Percentiles rank a stretch among this genome's conserved stretches.
phyloP scores from a whole-genome alignment of 352 stramenopile species.

The Phytopythium chamaehyphon region DNA sequence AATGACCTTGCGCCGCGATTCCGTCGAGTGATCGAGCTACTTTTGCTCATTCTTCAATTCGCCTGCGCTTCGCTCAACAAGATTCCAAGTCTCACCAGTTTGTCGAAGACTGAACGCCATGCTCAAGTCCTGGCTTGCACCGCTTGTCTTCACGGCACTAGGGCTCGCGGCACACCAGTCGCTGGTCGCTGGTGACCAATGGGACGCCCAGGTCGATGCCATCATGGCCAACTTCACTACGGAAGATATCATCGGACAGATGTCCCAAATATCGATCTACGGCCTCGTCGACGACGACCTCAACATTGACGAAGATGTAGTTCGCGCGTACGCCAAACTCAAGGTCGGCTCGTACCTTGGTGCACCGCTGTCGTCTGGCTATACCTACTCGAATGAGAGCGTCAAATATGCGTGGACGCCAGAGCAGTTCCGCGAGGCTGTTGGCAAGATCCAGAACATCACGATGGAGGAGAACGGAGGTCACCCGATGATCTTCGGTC shows the following conservation, averaged over 20 bases:
- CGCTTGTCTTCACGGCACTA: slow-evolving; percentile 17
- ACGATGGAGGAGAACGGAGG: slow-evolving; percentile 55
- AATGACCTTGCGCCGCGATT: too few species aligned
- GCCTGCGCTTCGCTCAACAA: slow-evolving; percentile 5
- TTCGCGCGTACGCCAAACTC: slow-evolving; percentile 35
- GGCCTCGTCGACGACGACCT: slow-evolving; percentile 30
- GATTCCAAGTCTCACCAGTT: background rate
- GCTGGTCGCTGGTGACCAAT: slow-evolving; percentile 18
- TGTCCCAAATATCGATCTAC: slow-evolving; percentile 80
- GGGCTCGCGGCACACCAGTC: slow-evolving; percentile 10
- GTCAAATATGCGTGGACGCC: slow-evolving; percentile 36
- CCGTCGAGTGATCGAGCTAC: too few species aligned
- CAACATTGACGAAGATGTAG: slow-evolving; percentile 11
- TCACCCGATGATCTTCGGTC: slow-evolving; percentile 74
- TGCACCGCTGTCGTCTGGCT: slow-evolving; percentile 14
- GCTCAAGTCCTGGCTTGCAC: slow-evolving; percentile 28
- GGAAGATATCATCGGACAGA: slow-evolving; percentile 59
- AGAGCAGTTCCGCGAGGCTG: slow-evolving; percentile 50
- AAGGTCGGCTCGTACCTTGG: slow-evolving; percentile 84
- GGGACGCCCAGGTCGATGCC: slow-evolving; percentile 26
- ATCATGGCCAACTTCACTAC: slow-evolving; percentile 21
- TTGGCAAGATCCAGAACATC: slow-evolving; percentile 72
- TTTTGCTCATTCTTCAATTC: slow-evolving; percentile 17
- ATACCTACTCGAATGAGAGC: slow-evolving; percentile 8
- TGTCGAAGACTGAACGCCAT: slow-evolving; percentile 11